These are phyloP conservation scores for Arthrobotrys iridis DNA, from an alignment of 2,329 filamentous ascomycete genomes.

Conservation along the genomic window DNA sequence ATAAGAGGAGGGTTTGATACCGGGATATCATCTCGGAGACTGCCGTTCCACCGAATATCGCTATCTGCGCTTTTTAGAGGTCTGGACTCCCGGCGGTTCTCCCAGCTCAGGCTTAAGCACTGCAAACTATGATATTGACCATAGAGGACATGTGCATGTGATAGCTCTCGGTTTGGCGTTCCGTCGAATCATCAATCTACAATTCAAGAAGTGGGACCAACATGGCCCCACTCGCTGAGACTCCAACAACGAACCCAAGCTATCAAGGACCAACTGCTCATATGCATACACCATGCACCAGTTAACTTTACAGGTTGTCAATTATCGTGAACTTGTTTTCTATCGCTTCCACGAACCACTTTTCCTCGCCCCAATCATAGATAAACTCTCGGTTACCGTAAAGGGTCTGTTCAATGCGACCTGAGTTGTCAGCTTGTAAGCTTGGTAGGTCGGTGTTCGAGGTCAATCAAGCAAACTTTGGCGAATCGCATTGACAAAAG, in stretches of 20 bases:
- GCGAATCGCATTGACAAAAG: conserved; percentile 21
- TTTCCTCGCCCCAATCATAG: not conserved
- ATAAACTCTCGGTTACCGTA: conserved; percentile 34
- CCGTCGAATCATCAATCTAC: not conserved
- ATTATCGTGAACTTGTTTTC: conserved; percentile 9
- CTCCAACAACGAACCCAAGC: not conserved
- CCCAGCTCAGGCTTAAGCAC: not conserved
- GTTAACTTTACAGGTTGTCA: not conserved
- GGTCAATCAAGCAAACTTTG: not conserved
- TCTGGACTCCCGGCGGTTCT: conserved; percentile 23
- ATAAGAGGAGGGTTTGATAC: conserved; percentile 4
- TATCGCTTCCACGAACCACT: conserved; percentile 21
- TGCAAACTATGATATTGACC: not conserved
- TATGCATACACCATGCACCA: not conserved
- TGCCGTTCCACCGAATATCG: conserved; percentile 37
- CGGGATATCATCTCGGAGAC: conserved; percentile 19
- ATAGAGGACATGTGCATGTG: conserved; percentile 23
- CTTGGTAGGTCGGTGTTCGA: conserved; percentile 28
- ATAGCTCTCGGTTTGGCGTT: conserved; percentile 27
- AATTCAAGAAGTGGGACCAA: conserved; percentile 25
- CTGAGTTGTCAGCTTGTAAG: not conserved
- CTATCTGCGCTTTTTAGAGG: not conserved
- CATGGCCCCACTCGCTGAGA: conserved; percentile 15
- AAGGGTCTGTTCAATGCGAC: conserved; percentile 9
- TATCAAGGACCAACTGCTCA: not conserved